A percentile compares a stretch with the other conserved stretches of the same genome.
phyloP scores from a whole-genome alignment of 306 rosid species.

The Dalbergia oliveri region DNA sequence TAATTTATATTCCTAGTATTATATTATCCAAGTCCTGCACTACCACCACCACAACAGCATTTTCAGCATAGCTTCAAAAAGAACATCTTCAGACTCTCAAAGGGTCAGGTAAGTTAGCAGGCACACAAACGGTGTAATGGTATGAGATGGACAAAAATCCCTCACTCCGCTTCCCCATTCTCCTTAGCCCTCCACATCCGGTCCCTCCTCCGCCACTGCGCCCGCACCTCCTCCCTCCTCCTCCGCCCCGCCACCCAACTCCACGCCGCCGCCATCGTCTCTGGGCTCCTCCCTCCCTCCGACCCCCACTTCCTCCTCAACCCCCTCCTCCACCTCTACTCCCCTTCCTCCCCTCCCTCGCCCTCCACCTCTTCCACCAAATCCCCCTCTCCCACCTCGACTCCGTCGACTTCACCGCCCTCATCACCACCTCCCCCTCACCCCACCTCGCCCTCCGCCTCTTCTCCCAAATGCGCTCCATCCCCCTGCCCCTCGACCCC shows the following conservation, averaged over 20 bases:
- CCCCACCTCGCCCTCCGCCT: constrained; percentile 56
- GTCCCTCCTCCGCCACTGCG: constrained; percentile 62
- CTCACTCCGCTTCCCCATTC: constrained; percentile 20
- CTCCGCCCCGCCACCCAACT: constrained; percentile 64
- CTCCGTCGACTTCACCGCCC: constrained; percentile 71
- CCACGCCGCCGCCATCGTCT: constrained; percentile 64
- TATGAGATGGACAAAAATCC: constrained; percentile 55
- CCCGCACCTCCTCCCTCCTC: constrained; percentile 55
- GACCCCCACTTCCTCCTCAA: constrained; percentile 65
- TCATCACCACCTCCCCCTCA: constrained; percentile 55
- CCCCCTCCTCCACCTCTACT: constrained; percentile 66
- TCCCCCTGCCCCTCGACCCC: constrained; percentile 52
- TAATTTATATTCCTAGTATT: no score
- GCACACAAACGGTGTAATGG: background rate
- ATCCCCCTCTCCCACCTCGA: constrained; percentile 74
- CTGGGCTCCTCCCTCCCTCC: constrained; percentile 56
- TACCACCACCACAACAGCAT: no score
- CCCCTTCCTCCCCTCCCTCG: constrained; percentile 39
- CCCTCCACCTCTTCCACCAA: constrained; percentile 62
- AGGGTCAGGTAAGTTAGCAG: no score
- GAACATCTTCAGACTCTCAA: no score
- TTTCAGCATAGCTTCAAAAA: no score
- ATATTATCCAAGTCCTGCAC: no score
- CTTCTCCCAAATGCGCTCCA: constrained; percentile 60
- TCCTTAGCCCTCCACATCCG: constrained; percentile 55